A percentile compares a stretch with the other conserved stretches of the same genome.
Conservation (phyloP, 129 eudicot species). For the Lactuca sativa region DNA sequence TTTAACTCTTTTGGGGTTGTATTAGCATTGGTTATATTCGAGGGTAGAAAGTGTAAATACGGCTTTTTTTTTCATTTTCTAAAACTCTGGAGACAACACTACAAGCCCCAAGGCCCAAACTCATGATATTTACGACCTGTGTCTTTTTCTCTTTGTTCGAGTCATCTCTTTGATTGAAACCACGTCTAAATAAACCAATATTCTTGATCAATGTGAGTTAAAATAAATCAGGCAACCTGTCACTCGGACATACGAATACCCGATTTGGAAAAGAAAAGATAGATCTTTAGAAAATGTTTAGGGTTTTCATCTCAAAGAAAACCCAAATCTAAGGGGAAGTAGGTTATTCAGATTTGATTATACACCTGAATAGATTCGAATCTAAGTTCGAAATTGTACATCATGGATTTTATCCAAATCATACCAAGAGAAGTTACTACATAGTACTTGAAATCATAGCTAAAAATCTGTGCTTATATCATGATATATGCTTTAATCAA, state of each 20-base stretch:
- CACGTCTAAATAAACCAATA: neutral
- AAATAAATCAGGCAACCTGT: neutral
- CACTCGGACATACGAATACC: neutral
- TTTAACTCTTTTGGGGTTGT: neutral
- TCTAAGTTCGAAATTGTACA: neutral
- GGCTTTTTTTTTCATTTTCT: conserved; percentile 5
- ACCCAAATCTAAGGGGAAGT: neutral
- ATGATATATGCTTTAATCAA: neutral
- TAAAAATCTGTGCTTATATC: neutral
- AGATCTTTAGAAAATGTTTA: neutral
- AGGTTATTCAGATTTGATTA: neutral
- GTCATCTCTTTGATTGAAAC: neutral
- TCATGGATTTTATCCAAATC: neutral
- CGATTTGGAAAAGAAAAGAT: conserved; percentile 9
- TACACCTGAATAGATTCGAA: neutral
- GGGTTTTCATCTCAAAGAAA: conserved; percentile 1
- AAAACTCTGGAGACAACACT: neutral
- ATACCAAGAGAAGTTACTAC: neutral
- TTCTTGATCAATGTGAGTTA: neutral
- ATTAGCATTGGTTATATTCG: conserved; percentile 4
- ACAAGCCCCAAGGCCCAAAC: neutral
- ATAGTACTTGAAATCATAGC: too few relatives aligned
- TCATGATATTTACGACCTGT: neutral
- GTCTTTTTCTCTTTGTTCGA: neutral
- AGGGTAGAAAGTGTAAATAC: conserved; percentile 16